Base-by-base conservation (phyloP, 768 basidiomycete genomes). In the Auricularia auricula-judae region DNA sequence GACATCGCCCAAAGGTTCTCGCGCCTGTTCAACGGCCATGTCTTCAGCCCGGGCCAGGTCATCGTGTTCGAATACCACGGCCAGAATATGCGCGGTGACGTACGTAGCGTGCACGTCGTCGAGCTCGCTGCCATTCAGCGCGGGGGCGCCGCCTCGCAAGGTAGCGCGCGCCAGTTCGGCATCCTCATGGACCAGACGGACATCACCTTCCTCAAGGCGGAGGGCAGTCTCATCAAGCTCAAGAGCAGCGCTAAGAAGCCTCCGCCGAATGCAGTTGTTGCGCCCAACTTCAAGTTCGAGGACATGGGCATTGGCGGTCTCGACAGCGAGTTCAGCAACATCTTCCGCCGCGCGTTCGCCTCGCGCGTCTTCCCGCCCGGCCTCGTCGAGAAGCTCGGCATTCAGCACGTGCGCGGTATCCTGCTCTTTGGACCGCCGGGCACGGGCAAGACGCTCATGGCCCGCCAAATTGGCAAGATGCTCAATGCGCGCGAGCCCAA, bases 251-350 rank as follows among this genome's bases (percentile, higher is more conserved):
- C 89, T 2, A 97, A 89, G 75, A 91, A 90, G 93, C 85, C 91
- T 0, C 87, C 93, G 4, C 86, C 94, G 5, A 98, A 98, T 72
- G 93, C 97, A 0, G 96, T 99, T 69, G 82, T 99, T 10, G 87
- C 93, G 0, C 93, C 97, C 1, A 98, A 98, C 76, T 99, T 99
- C 84, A 98, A 97, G 75, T 99, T 99, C 67, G 91, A 96, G 71
- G 97, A 99, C 74, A 98, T 99, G 96, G 97, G 97, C 18, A 98
- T 99, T 71, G 97, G 97, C 71, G 97, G 97, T 71, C 80, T 99
- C 39, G 97, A 99, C 74, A 80, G 85, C 7, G 97, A 99, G 73
- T 99, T 99, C 72, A 85, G 85, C 64, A 87, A 93, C 53, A 99
- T 99, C 71, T 99, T 99, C 81, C 91, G 97, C 73, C 89, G 97